Conservation (phyloP, 768 basidiomycete genomes). For the Lactarius sanguifluus region DNA sequence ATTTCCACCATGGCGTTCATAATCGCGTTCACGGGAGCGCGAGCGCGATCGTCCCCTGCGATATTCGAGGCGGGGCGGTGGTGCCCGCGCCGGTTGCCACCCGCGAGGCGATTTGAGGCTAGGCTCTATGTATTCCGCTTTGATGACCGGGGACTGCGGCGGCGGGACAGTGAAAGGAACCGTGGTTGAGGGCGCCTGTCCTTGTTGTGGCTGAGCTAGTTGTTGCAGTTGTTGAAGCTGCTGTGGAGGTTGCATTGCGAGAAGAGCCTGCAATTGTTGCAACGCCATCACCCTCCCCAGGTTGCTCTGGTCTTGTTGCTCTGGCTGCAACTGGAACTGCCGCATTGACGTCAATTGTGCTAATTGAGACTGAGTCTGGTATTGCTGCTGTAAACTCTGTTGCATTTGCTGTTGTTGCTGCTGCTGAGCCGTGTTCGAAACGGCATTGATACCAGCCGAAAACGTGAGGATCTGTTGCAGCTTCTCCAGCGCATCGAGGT, state of each 20-base stretch:
- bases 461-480: slow-evolving; percentile 17
- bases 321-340: neutral
- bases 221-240: slow-evolving; percentile 2
- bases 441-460: slow-evolving; percentile 12
- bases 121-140: neutral
- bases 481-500: slow-evolving; percentile 18
- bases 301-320: neutral
- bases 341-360: slow-evolving; percentile 1
- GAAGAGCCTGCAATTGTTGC: slow-evolving; percentile 11
- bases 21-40: slow-evolving; percentile 10
- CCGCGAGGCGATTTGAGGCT: neutral
- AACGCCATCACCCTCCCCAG: neutral
- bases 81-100: neutral
- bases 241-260: slow-evolving; percentile 1
- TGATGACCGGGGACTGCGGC: slow-evolving; percentile 3
- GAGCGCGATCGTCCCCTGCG: neutral
- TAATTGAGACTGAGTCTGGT: neutral
- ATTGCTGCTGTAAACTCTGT: neutral
- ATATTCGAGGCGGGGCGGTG: neutral
- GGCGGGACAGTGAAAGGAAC: neutral
- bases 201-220: slow-evolving; percentile 1
- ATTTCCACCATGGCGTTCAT: neutral
- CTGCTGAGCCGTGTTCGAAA: neutral
- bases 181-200: neutral
- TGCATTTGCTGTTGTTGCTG: slow-evolving; percentile 1